Percentiles rank a stretch among this genome's conserved stretches.
Conservation (phyloP, 371 early-diverging fungal species). For the Conidiobolus incongruus region DNA sequence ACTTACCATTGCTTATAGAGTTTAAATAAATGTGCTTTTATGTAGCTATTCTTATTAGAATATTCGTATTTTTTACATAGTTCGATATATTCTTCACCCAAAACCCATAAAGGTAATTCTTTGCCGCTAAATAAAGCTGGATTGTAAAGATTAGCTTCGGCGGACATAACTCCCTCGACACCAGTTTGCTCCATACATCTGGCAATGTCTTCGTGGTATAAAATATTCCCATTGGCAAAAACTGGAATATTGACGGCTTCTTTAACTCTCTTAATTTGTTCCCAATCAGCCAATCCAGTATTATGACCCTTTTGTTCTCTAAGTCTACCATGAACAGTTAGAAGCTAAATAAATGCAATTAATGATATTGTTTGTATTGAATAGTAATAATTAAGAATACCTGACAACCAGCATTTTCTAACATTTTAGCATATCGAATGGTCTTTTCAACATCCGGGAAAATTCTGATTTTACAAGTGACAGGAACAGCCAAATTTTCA, state of each 20-base stretch:
- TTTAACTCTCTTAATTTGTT: constrained; percentile 83
- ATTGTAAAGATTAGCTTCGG: constrained; percentile 82
- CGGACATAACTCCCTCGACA: constrained; percentile 92
- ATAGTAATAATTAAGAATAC: constrained; percentile 3
- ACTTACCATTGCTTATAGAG: constrained; percentile 40
- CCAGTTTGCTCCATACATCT: constrained; percentile 77
- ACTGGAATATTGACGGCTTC: constrained; percentile 75
- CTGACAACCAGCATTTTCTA: constrained; percentile 84
- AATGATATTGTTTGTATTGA: no score
- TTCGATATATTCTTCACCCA: constrained; percentile 69
- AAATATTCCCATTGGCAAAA: constrained; percentile 94
- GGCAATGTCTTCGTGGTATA: constrained; percentile 73
- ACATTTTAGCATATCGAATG: constrained; percentile 89
- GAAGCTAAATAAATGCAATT: constrained; percentile 15
- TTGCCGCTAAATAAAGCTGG: constrained; percentile 59
- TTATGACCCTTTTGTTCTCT: constrained; percentile 93
- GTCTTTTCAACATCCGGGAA: constrained; percentile 83
- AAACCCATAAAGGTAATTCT: constrained; percentile 39
- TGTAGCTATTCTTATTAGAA: constrained; percentile 29
- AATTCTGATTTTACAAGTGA: constrained; percentile 95
- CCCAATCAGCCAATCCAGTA: constrained; percentile 96
- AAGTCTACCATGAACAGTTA: constrained; percentile 92
- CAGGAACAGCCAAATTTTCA: constrained; percentile 72
- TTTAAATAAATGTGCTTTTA: constrained; percentile 84
- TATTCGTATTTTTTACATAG: constrained; percentile 30